These are phyloP conservation scores for Cryptosporidium felis DNA, from an alignment of 169 alveolate species.

Conservation along the genomic window DNA sequence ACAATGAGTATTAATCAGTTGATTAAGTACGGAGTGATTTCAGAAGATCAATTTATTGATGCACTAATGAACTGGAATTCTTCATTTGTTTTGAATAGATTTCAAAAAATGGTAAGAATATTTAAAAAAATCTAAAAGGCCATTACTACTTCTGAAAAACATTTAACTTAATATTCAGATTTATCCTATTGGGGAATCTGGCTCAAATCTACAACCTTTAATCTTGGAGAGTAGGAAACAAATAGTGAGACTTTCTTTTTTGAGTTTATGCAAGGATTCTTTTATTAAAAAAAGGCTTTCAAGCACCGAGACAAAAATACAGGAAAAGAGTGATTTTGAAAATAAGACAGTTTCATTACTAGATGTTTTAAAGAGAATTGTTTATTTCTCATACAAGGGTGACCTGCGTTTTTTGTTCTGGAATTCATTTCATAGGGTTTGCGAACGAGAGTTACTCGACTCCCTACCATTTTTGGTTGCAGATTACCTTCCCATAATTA, in stretches of 20 bases:
- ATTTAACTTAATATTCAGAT: too few species aligned
- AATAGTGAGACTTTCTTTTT: slow-evolving; percentile 17
- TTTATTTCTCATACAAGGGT: slow-evolving; percentile 11
- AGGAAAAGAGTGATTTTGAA: background rate
- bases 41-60: background rate
- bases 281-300: background rate
- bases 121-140: too few species aligned
- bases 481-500: slow-evolving; percentile 25
- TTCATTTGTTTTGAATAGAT: slow-evolving; percentile 9
- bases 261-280: background rate
- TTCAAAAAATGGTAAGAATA: slow-evolving; percentile 61
- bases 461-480: slow-evolving; percentile 46
- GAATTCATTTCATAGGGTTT: background rate
- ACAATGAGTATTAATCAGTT: too few species aligned
- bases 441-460: slow-evolving; percentile 11
- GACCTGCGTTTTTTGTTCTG: slow-evolving; percentile 26
- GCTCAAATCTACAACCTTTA: background rate
- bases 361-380: slow-evolving; percentile 4
- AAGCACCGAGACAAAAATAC: background rate
- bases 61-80: slow-evolving; percentile 46
- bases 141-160: too few species aligned
- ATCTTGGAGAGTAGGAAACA: background rate
- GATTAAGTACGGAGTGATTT: slow-evolving; percentile 35
- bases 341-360: background rate
- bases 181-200: background rate